Conservation (phyloP, 441 rosid species). For the Gossypium davidsonii region DNA sequence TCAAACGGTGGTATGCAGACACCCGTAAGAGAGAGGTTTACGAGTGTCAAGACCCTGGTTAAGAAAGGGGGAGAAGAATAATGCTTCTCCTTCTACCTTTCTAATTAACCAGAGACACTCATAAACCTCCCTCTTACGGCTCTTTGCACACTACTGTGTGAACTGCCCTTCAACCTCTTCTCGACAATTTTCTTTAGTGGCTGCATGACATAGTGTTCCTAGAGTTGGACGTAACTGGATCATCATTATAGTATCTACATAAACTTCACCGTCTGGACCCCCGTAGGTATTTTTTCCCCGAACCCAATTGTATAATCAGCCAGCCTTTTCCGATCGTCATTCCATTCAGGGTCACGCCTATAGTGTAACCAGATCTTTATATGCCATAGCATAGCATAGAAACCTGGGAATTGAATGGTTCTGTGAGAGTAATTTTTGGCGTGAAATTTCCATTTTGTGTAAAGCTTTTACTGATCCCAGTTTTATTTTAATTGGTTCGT, state of each 20-base stretch:
- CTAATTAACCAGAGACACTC: too few relatives aligned
- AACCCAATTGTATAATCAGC: constrained; percentile 54
- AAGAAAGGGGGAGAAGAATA: too few relatives aligned
- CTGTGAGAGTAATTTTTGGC: background rate
- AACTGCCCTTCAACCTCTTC: too few relatives aligned
- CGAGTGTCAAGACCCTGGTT: too few relatives aligned
- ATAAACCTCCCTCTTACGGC: too few relatives aligned
- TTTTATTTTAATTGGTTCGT: background rate
- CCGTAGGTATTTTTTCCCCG: constrained; percentile 35
- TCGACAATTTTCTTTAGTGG: constrained; percentile 18
- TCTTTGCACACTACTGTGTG: too few relatives aligned
- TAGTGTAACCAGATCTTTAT: constrained; percentile 35
- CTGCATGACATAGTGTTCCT: constrained; percentile 44
- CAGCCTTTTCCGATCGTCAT: constrained; percentile 32
- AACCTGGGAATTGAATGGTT: background rate
- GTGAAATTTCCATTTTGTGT: background rate
- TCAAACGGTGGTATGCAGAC: too few relatives aligned
- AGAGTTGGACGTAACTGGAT: constrained; percentile 28
- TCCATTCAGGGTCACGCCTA: constrained; percentile 45
- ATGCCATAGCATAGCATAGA: background rate
- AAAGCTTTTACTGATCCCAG: background rate
- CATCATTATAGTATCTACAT: constrained; percentile 27
- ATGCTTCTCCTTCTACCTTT: too few relatives aligned
- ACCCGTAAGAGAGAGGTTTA: too few relatives aligned
- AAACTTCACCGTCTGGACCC: constrained; percentile 44